phyloP scores from a whole-genome alignment of 2,329 filamentous ascomycete species.

The Torrubiellomyces zombiae region DNA sequence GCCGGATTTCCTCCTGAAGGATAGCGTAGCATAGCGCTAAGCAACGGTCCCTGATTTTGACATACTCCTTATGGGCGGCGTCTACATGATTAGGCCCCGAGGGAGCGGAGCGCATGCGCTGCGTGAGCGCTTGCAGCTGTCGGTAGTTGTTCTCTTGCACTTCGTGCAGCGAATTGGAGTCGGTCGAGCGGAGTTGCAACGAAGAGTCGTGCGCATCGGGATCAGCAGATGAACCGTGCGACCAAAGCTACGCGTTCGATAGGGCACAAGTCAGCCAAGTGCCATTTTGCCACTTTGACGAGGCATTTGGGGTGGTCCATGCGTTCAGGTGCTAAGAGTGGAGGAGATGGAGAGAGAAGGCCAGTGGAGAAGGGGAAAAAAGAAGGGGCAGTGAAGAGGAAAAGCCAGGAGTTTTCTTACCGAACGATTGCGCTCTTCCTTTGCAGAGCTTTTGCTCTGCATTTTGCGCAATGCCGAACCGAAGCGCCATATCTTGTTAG shows the following conservation, averaged over 20 bases:
- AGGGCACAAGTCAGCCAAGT: slow-evolving; percentile 3
- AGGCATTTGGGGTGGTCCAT: too few species aligned
- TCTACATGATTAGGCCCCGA: slow-evolving; percentile 22
- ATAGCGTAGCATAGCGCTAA: slow-evolving; percentile 22
- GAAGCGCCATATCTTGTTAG: slow-evolving; percentile 9
- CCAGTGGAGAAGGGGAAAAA: too few species aligned
- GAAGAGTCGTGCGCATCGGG: slow-evolving; percentile 12
- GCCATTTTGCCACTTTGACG: too few species aligned
- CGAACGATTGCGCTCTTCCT: slow-evolving; percentile 6
- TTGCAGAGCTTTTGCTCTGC: slow-evolving; percentile 7
- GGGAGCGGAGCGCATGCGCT: slow-evolving; percentile 18
- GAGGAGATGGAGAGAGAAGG: too few species aligned
- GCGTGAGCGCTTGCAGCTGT: slow-evolving; percentile 18
- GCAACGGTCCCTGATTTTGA: slow-evolving; percentile 23
- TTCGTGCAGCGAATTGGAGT: slow-evolving; percentile 12
- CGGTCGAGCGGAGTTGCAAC: slow-evolving; percentile 9
- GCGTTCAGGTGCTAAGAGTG: too few species aligned
- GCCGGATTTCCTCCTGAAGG: slow-evolving; percentile 22
- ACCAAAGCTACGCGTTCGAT: slow-evolving; percentile 5
- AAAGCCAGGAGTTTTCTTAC: slow-evolving; percentile 4
- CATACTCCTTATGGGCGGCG: slow-evolving; percentile 25
- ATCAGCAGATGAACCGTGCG: slow-evolving; percentile 7
- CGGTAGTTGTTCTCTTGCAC: slow-evolving; percentile 16
- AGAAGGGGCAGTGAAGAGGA: slow-evolving; percentile 3
- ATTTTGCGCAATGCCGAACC: slow-evolving; percentile 8